These are phyloP conservation scores for Fusarium sp. DNA, from an alignment of 2,329 filamentous ascomycete species.

Conservation along the genomic window DNA sequence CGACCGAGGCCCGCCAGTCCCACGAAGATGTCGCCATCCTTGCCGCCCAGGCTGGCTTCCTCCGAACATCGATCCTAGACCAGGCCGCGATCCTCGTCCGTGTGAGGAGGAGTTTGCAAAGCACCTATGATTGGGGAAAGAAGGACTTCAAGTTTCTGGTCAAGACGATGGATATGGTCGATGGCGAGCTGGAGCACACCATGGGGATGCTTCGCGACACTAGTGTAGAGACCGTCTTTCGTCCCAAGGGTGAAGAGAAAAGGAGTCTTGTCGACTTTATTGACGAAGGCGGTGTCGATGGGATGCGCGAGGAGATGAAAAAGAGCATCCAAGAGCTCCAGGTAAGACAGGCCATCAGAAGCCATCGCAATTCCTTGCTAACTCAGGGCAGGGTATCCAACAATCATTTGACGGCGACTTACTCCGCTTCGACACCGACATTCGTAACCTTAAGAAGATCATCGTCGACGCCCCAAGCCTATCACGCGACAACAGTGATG, in stretches of 20 bases:
- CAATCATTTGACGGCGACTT: conserved; percentile 84
- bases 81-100: conserved; percentile 68
- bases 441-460: conserved; percentile 75
- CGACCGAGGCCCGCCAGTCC: conserved; percentile 80
- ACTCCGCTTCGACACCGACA: conserved; percentile 80
- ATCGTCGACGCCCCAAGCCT: conserved; percentile 61
- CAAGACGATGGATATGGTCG: conserved; percentile 76
- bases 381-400: conserved; percentile 68
- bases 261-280: conserved; percentile 83
- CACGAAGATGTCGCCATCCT: conserved; percentile 86
- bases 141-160: conserved; percentile 75
- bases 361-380: conserved; percentile 5
- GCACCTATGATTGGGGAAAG: conserved; percentile 71
- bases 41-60: conserved; percentile 77
- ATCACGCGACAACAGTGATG: conserved; percentile 54
- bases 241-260: conserved; percentile 70
- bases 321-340: conserved; percentile 80
- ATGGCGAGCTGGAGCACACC: conserved; percentile 75
- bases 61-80: conserved; percentile 73
- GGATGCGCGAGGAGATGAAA: conserved; percentile 77
- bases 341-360: conserved; percentile 56
- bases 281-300: conserved; percentile 78
- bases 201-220: conserved; percentile 77
- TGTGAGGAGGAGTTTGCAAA: conserved; percentile 67
- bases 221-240: conserved; percentile 74